These are phyloP conservation scores for Pyrus communis DNA, from an alignment of 306 rosid genomes.

Conservation along the genomic window DNA sequence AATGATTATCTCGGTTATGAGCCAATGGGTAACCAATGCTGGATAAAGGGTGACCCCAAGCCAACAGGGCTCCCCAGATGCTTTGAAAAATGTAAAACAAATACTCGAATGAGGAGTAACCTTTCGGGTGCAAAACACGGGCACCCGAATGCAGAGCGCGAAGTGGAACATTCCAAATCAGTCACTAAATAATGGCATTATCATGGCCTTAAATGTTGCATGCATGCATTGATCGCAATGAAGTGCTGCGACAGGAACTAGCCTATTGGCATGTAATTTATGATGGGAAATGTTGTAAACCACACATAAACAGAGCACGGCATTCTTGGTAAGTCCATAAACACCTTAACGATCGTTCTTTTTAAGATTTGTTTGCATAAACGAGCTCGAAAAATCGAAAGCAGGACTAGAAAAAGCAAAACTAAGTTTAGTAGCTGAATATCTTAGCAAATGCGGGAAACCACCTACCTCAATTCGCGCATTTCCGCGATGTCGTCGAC, in stretches of 20 bases:
- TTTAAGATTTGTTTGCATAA: background rate
- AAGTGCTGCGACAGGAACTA: background rate
- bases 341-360: background rate
- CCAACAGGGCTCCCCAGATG: no score
- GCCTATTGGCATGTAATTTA: background rate
- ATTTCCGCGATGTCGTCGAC: slow-evolving; percentile 35
- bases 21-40: background rate
- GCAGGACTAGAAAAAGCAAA: background rate
- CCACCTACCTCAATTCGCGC: slow-evolving; percentile 57
- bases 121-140: no score
- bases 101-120: no score
- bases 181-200: background rate
- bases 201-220: background rate
- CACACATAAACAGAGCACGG: background rate
- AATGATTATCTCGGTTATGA: background rate
- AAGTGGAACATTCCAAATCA: background rate
- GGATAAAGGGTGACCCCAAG: no score
- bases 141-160: background rate
- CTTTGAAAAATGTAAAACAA: no score
- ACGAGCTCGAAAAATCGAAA: background rate
- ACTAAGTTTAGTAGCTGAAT: background rate
- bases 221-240: background rate
- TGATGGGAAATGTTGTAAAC: background rate
- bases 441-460: slow-evolving; percentile 2
- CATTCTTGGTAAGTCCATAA: background rate